These are phyloP conservation scores for Scutellaria minor DNA, from an alignment of 257 asterid species.

Conservation along the genomic window DNA sequence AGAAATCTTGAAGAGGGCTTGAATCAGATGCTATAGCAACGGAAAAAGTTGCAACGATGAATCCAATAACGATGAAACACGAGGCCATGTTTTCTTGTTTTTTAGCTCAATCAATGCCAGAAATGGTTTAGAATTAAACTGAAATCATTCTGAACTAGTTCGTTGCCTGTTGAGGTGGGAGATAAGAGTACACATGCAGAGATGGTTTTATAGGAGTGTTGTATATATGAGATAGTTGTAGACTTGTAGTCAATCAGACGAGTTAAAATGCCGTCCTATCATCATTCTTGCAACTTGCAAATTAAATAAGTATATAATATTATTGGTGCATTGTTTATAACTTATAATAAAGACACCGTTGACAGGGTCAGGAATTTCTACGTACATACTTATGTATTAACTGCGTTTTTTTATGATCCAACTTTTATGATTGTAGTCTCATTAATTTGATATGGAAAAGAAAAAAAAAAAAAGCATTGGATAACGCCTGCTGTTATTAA, in stretches of 20 bases:
- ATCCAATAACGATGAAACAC: not conserved
- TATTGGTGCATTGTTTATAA: too few relatives aligned
- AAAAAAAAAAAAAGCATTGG: too few relatives aligned
- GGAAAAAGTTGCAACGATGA: conserved; percentile 22
- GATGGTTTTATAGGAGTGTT: not conserved
- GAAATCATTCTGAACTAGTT: too few relatives aligned
- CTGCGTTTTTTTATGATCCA: too few relatives aligned
- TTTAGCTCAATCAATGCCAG: not conserved
- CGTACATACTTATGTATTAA: too few relatives aligned
- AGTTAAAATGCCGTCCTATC: not conserved
- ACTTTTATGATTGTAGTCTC: too few relatives aligned
- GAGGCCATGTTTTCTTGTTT: conserved; percentile 4
- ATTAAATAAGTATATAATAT: too few relatives aligned
- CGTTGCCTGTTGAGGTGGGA: not conserved
- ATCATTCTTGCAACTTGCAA: too few relatives aligned
- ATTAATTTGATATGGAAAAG: too few relatives aligned
- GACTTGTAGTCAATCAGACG: not conserved
- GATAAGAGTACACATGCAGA: not conserved
- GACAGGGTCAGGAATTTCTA: too few relatives aligned
- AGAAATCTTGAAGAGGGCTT: conserved; percentile 60
- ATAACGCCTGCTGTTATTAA: too few relatives aligned
- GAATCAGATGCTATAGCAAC: conserved; percentile 44
- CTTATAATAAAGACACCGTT: too few relatives aligned
- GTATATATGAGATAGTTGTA: not conserved
- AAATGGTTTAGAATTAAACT: not conserved